Percentiles rank a stretch among this genome's conserved stretches.
Conservation (phyloP, 2,329 filamentous ascomycete species). For the Hirsutella thompsonii region DNA sequence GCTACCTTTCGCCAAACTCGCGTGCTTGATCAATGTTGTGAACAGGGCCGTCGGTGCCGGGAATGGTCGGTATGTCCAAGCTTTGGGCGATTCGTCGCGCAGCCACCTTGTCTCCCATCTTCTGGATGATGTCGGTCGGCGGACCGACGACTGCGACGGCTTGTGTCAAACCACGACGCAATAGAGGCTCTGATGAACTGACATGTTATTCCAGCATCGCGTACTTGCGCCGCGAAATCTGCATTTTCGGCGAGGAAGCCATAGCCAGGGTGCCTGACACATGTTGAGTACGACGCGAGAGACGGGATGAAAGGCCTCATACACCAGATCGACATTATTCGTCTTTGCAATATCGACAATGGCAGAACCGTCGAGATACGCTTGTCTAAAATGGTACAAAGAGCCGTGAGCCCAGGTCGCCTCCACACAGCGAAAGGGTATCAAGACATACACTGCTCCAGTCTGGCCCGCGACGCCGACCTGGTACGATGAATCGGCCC, state of each 20-base stretch:
- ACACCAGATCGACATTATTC: neutral
- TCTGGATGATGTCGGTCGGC: constrained; percentile 34
- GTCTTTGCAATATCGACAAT: neutral
- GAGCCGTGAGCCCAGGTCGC: neutral
- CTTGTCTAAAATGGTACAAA: neutral
- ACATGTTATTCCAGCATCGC: constrained; percentile 37
- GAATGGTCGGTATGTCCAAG: neutral
- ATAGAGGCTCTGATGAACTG: neutral
- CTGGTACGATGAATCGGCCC: neutral
- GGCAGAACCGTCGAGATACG: neutral
- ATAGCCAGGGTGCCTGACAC: constrained; percentile 6
- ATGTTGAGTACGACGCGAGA: neutral
- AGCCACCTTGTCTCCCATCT: constrained; percentile 31
- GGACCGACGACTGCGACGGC: constrained; percentile 38
- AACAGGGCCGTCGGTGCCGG: neutral
- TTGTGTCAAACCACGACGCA: neutral
- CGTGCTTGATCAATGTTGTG: neutral
- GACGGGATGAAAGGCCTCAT: neutral
- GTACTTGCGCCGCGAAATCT: constrained; percentile 40
- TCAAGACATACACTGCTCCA: neutral
- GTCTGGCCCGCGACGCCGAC: neutral
- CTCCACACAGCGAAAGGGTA: neutral
- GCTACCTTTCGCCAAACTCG: neutral
- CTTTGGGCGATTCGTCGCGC: neutral
- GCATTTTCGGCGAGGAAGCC: constrained; percentile 16